Evolutionary conservation across 2,329 filamentous ascomycete genomes (phyloP).

Genomic region (Neopestalotiopsis sp.): DNA sequence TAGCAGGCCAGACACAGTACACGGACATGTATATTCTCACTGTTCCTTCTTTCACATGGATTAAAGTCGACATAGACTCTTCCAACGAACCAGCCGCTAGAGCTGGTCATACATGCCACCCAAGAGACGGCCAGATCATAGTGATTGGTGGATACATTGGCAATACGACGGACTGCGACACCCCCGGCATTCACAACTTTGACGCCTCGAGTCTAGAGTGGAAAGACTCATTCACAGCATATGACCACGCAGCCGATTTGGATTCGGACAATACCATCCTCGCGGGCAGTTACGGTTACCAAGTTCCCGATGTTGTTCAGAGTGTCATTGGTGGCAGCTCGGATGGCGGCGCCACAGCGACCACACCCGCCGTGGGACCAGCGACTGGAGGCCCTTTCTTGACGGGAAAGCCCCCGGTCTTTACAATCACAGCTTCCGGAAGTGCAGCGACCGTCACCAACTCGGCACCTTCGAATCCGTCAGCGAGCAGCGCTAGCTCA

Average conservation of each 20-base stretch:
- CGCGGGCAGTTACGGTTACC: slow-evolving; percentile 67
- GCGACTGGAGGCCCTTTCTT: slow-evolving; percentile 73
- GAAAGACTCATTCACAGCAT: slow-evolving; percentile 65
- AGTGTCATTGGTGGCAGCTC: slow-evolving; percentile 65
- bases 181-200: slow-evolving; percentile 74
- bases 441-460: slow-evolving; percentile 48
- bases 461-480: slow-evolving; percentile 27
- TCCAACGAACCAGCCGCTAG: slow-evolving; percentile 61
- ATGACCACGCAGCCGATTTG: slow-evolving; percentile 51
- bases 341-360: slow-evolving; percentile 69
- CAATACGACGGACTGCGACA: slow-evolving; percentile 65
- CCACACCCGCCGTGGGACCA: slow-evolving; percentile 63
- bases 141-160: slow-evolving; percentile 74
- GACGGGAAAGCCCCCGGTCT: slow-evolving; percentile 72
- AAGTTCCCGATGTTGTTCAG: slow-evolving; percentile 67
- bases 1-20: slow-evolving; percentile 62
- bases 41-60: slow-evolving; percentile 76
- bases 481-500: slow-evolving; percentile 32
- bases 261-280: slow-evolving; percentile 57
- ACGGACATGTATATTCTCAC: slow-evolving; percentile 78
- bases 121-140: slow-evolving; percentile 74
- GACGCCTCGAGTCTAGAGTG: slow-evolving; percentile 70
- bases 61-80: slow-evolving; percentile 59
- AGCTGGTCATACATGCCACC: slow-evolving; percentile 71
- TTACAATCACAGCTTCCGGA: slow-evolving; percentile 63